phyloP scores from a whole-genome alignment of 805 yeast species.

The Candida nanaspora region DNA sequence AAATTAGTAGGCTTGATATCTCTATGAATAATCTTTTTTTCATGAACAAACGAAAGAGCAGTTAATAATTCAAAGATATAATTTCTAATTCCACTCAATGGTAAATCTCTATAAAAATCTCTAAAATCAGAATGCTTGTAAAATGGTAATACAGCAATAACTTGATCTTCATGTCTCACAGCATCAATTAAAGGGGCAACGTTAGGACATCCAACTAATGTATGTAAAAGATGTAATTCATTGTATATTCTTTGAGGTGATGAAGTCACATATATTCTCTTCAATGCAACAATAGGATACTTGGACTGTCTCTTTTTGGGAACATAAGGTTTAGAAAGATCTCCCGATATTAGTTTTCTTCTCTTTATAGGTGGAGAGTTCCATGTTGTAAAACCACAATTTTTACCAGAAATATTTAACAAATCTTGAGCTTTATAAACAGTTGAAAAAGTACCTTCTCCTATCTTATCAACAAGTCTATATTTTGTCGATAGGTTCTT shows the following conservation, averaged over 20 bases:
- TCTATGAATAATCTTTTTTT: slow-evolving; percentile 78
- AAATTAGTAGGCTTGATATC: slow-evolving; percentile 81
- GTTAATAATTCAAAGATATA: slow-evolving; percentile 76
- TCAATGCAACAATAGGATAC: slow-evolving; percentile 66
- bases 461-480: slow-evolving; percentile 43
- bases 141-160: slow-evolving; percentile 86
- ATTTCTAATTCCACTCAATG: slow-evolving; percentile 69
- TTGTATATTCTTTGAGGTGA: slow-evolving; percentile 88
- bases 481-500: slow-evolving; percentile 27
- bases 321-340: slow-evolving; percentile 1
- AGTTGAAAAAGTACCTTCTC: slow-evolving; percentile 79
- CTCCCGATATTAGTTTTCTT: background rate
- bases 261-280: slow-evolving; percentile 90
- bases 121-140: slow-evolving; percentile 88
- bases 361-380: slow-evolving; percentile 22
- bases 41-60: slow-evolving; percentile 72
- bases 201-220: slow-evolving; percentile 56
- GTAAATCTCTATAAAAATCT: slow-evolving; percentile 73
- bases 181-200: slow-evolving; percentile 92
- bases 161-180: slow-evolving; percentile 81
- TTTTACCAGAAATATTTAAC: slow-evolving; percentile 11
- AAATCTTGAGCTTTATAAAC: slow-evolving; percentile 55
- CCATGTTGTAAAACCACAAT: slow-evolving; percentile 20
- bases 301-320: slow-evolving; percentile 21
- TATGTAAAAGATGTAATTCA: slow-evolving; percentile 73